Conservation (phyloP, 106 monocot genomes). For the Allium cepa region DNA sequence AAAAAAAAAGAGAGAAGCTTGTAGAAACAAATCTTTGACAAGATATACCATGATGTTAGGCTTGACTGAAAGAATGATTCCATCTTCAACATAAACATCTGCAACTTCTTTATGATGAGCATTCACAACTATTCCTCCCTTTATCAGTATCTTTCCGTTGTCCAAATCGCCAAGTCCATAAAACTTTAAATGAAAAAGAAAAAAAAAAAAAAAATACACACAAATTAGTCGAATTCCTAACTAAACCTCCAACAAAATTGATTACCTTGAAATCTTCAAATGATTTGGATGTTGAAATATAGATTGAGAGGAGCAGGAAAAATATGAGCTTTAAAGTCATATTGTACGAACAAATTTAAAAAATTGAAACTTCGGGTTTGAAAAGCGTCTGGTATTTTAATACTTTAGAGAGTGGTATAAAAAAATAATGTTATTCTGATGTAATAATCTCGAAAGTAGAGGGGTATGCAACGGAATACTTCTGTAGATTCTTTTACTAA, state of each 20-base stretch:
- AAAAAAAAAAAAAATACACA: conserved; percentile 2
- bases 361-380: too few relatives aligned
- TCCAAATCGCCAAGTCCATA: conserved; percentile 23
- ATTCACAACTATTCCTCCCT: conserved; percentile 95
- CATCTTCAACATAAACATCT: conserved; percentile 91
- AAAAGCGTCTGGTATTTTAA: too few relatives aligned
- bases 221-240: background rate
- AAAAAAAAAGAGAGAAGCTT: too few relatives aligned
- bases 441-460: too few relatives aligned
- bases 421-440: too few relatives aligned
- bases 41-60: conserved; percentile 58
- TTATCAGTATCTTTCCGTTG: conserved; percentile 63
- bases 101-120: conserved; percentile 84
- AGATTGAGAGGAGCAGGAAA: conserved; percentile 8
- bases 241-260: background rate
- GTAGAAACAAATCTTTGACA: background rate
- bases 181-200: conserved; percentile 20
- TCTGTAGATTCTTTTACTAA: too few relatives aligned
- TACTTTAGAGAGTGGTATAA: too few relatives aligned
- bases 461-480: too few relatives aligned
- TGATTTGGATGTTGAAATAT: background rate
- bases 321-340: background rate
- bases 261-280: conserved; percentile 2
- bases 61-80: conserved; percentile 56
- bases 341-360: background rate